Percentiles rank a stretch among this genome's conserved stretches.
These are phyloP conservation scores for Vitis rotundifolia DNA, from an alignment of 164 flowering plant genomes.

Conservation along the genomic window DNA sequence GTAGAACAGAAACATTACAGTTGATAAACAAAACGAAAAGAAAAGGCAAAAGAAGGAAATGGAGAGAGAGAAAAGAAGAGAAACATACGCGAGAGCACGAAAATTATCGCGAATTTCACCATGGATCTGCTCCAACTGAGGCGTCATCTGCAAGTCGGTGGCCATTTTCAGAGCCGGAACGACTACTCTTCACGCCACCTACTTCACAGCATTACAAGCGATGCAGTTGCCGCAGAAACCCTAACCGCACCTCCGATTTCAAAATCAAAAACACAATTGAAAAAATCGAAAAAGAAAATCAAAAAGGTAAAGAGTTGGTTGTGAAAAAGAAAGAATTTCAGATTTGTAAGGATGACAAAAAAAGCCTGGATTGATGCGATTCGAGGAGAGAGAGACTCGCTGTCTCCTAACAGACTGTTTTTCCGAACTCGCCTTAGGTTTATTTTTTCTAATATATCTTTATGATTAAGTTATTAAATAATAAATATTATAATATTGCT, in stretches of 20 bases:
- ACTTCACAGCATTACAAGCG: no score
- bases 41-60: background rate
- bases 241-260: background rate
- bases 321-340: background rate
- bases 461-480: no score
- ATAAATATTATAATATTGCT: no score
- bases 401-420: background rate
- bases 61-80: constrained; percentile 7
- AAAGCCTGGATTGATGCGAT: background rate
- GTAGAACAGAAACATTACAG: background rate
- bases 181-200: constrained; percentile 6
- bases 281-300: background rate
- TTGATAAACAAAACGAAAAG: background rate
- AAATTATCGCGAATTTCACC: constrained; percentile 89
- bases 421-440: no score
- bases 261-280: background rate
- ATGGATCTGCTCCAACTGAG: constrained; percentile 93
- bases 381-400: background rate
- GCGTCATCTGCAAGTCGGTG: constrained; percentile 36
- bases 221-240: background rate
- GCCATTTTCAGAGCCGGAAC: constrained; percentile 28
- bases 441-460: no score
- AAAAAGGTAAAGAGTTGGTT: no score
- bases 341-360: background rate
- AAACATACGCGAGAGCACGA: constrained; percentile 62